Evolutionary conservation across 495 filamentous ascomycete genomes (phyloP).

Genomic region (Astrothelium subdiscretum): DNA sequence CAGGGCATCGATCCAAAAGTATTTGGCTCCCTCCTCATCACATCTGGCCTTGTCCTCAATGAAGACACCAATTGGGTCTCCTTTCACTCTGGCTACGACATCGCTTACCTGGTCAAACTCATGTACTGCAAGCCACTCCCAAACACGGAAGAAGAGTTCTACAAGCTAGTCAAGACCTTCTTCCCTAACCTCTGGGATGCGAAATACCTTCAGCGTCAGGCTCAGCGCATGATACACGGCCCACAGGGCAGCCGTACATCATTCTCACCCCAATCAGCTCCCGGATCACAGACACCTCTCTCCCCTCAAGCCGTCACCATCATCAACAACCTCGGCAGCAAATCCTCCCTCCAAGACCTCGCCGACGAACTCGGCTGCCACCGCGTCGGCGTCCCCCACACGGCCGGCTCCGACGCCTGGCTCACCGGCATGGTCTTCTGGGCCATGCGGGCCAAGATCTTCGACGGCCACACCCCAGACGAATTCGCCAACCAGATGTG

Average conservation of each 20-base stretch:
- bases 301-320: conserved; percentile 54
- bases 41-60: conserved; percentile 78
- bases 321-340: conserved; percentile 66
- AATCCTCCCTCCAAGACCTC: conserved; percentile 82
- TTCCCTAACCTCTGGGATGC: conserved; percentile 92
- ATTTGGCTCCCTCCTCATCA: conserved; percentile 81
- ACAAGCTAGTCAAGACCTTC: conserved; percentile 71
- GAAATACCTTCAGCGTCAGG: conserved; percentile 92
- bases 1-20: conserved; percentile 85
- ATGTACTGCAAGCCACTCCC: conserved; percentile 70
- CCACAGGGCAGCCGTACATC: conserved; percentile 26
- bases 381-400: conserved; percentile 73
- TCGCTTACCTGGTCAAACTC: conserved; percentile 91
- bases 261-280: background rate
- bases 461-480: conserved; percentile 73
- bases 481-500: conserved; percentile 89
- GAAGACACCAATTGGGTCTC: conserved; percentile 90
- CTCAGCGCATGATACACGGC: conserved; percentile 34
- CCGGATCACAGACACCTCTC: conserved; percentile 30
- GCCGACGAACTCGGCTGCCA: conserved; percentile 86
- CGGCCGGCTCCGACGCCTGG: conserved; percentile 82
- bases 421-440: conserved; percentile 56
- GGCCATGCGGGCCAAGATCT: conserved; percentile 48
- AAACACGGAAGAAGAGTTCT: conserved; percentile 77
- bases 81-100: conserved; percentile 98